Evolutionary conservation across 768 basidiomycete species (phyloP), one percentile per base, ranked within the genome.

Genomic region (Fibroporia radiculosa): DNA sequence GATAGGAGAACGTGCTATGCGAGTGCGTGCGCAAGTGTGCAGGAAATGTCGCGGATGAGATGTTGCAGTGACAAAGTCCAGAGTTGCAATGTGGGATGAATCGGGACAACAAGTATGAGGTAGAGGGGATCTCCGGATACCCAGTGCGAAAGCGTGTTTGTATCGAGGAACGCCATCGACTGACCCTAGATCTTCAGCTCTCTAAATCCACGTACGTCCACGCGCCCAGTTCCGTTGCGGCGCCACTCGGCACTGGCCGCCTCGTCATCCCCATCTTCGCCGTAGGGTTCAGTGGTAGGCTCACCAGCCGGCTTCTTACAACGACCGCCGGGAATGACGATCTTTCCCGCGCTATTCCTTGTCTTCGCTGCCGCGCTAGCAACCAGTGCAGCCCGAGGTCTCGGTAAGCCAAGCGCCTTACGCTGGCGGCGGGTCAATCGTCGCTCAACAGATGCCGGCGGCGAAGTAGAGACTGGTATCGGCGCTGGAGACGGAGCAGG

Each of bases 201-300:
- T 53, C 83, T 67, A 62, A 87, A 87, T 42, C 84, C 84, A 42
- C 84, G 69, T 42, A 87, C 83, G 60, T 87, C 84, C 47, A 87
- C 61, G 55, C 84, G 66, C 40, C 84, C 84, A 25, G 76, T 74
- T 50, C 84, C 84, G 62, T 82, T 87, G 60, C 64, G 70, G 56
- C 63, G 66, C 84, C 84, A 86, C 57, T 74, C 76, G 12, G 64
- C 68, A 14, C 66, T 64, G 24, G 62, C 69, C 8, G 56, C 57
- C 19, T 53, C 54, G 0, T 38, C 53, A 23, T 54, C 62, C 23
- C 42, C 51, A 31, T 60, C 54, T 35, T 54, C 50, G 40, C 48
- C 52, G 4, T 48, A 33, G 36, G 40, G 55, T 42, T 55, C 50
- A 33, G 45, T 50, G 40, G 59, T 35, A 33, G 50, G 45, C 34